A percentile compares a stretch with the other conserved stretches of the same genome.
Conservation (phyloP, 106 monocot genomes). For the Acanthochlamys bracteata region DNA sequence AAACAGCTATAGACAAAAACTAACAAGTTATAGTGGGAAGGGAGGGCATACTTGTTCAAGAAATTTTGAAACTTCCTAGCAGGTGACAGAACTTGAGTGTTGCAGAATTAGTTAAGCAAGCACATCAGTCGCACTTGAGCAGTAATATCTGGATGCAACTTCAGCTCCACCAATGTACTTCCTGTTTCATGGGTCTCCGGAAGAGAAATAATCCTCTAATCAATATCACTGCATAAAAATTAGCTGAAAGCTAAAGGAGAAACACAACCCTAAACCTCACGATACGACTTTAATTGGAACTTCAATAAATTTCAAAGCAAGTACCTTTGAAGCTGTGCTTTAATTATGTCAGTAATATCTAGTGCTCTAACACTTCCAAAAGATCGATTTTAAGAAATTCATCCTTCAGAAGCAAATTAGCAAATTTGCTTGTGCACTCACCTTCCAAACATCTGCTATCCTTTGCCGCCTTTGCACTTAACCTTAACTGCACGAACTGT, state of each 20-base stretch:
- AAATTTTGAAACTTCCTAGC: background rate
- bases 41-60: background rate
- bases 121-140: conserved; percentile 69
- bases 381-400: background rate
- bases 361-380: conserved; percentile 73
- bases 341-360: conserved; percentile 92
- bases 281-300: no score
- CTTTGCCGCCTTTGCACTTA: conserved; percentile 78
- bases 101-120: conserved; percentile 42
- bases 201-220: conserved; percentile 56
- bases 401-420: background rate
- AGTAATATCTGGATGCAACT: conserved; percentile 87
- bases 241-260: background rate
- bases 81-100: background rate
- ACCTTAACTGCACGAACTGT: conserved; percentile 89
- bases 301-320: background rate
- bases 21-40: background rate
- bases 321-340: conserved; percentile 87
- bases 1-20: background rate
- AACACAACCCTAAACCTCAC: no score
- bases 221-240: conserved; percentile 52
- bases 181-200: conserved; percentile 94
- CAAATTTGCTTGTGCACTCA: conserved; percentile 15
- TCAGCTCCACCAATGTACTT: conserved; percentile 87
- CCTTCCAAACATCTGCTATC: conserved; percentile 91